Evolutionary conservation across 345 rosid genomes (phyloP).

Genomic region (Toxicodendron radicans): DNA sequence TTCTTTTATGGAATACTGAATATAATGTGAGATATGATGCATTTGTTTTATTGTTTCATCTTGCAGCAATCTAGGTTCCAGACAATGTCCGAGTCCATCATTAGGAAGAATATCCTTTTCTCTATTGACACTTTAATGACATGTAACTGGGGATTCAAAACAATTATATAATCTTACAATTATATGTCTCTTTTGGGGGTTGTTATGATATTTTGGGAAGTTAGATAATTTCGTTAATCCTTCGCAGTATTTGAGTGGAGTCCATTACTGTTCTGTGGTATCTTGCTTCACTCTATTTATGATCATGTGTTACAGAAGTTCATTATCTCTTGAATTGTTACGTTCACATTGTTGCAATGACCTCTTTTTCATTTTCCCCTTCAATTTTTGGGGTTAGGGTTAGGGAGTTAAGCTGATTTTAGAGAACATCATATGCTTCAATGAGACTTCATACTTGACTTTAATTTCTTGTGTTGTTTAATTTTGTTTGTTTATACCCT

Average conservation of each 20-base stretch:
- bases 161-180: neutral
- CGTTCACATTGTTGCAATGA: neutral
- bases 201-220: neutral
- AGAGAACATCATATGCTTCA: neutral
- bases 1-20: conserved; percentile 3
- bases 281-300: conserved; percentile 6
- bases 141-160: neutral
- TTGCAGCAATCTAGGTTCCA: conserved; percentile 92
- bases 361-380: neutral
- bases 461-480: neutral
- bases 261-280: neutral
- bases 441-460: neutral
- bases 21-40: conserved; percentile 14
- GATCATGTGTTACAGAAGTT: neutral
- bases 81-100: conserved; percentile 86
- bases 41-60: conserved; percentile 5
- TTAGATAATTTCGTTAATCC: conserved; percentile 2
- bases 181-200: neutral
- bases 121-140: neutral
- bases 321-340: neutral
- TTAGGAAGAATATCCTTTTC: conserved; percentile 90
- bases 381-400: neutral
- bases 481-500: neutral
- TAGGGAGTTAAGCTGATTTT: neutral
- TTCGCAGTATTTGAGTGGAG: neutral